Evolutionary conservation across 2,329 filamentous ascomycete genomes (phyloP), one percentile per base, ranked within the genome.

Genomic region (Microascus cirrosus): DNA sequence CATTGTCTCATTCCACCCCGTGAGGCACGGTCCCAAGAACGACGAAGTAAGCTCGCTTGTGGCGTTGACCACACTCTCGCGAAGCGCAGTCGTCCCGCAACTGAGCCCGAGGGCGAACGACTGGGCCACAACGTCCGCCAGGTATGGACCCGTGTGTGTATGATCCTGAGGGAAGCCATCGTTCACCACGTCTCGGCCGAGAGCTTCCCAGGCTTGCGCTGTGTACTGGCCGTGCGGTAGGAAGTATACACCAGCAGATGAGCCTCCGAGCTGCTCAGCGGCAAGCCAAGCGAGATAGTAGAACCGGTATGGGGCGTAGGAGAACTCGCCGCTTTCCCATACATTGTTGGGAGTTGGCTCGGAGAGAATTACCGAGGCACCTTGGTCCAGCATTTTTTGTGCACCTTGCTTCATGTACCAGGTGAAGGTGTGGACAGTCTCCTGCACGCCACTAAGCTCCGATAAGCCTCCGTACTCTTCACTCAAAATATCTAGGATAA

Each of bases 171-270:
- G 80, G 60, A 77, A 87, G 61, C 77, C 73, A 0, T 71, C 69
- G 65, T 83, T 76, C 28, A 83, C 79, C 3, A 70, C 73, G 0
- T 69, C 60, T 48, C 69, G 70, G 0, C 83, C 81, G 53, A 83
- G 64, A 15, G 71, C 70, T 65, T 77, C 65, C 65, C 78, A 83
- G 45, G 74, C 76, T 61, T 77, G 74, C 3, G 78, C 81, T 5
- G 77, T 76, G 62, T 84, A 84, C 42, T 73, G 71, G n/a, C 80
- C 79, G 63, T 87, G 83, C 32, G 84, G 78, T 11, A 86, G 77
- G 65, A 80, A 84, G 10, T 75, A 73, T 2, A 78, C 78, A 10
- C 77, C 74, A 13, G 65, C 57, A 20, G 64, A 66, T 10, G 68
- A 68, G 22, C 69, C 69, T 22, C 67, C 70, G 18, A 75, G 51